Percentiles rank a stretch among this genome's conserved stretches.
Conservation (phyloP, 345 rosid species). For the Sapria himalayana region DNA sequence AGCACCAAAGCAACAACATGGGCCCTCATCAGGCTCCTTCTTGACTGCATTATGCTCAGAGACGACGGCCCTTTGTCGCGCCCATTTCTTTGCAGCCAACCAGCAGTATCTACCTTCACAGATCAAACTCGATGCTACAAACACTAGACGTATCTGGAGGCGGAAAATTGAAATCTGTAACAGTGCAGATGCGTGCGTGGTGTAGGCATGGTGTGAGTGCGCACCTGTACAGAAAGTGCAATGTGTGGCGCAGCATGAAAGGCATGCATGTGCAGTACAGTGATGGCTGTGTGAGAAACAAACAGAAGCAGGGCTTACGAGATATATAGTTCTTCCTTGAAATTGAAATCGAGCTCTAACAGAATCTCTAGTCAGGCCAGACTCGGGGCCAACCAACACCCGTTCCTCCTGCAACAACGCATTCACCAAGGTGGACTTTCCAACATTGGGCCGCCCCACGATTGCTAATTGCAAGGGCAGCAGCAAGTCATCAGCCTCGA, state of each 20-base stretch:
- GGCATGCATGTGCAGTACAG: too few species aligned
- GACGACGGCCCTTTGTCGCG: constrained; percentile 82
- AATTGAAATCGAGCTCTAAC: constrained; percentile 63
- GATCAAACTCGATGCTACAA: too few species aligned
- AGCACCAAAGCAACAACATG: constrained; percentile 84
- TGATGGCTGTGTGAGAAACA: too few species aligned
- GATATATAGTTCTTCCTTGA: constrained; percentile 62
- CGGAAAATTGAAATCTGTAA: too few species aligned
- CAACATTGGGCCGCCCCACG: constrained; percentile 87
- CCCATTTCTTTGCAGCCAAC: constrained; percentile 84
- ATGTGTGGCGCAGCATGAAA: too few species aligned
- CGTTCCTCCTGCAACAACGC: constrained; percentile 79
- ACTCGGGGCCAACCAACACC: constrained; percentile 92
- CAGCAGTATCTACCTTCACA: constrained; percentile 84
- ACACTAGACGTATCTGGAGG: too few species aligned
- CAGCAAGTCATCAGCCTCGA: constrained; percentile 45
- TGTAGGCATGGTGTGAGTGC: too few species aligned
- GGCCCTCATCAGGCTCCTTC: constrained; percentile 88
- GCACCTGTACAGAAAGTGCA: too few species aligned
- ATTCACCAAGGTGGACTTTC: constrained; percentile 84
- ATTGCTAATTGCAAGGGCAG: constrained; percentile 83
- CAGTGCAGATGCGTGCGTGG: too few species aligned
- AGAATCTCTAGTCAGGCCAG: constrained; percentile 90
- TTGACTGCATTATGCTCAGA: constrained; percentile 78
- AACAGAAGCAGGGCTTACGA: too few species aligned